Evolutionary conservation across 768 basidiomycete species (phyloP).

Genomic region (Amanita polypyramis): DNA sequence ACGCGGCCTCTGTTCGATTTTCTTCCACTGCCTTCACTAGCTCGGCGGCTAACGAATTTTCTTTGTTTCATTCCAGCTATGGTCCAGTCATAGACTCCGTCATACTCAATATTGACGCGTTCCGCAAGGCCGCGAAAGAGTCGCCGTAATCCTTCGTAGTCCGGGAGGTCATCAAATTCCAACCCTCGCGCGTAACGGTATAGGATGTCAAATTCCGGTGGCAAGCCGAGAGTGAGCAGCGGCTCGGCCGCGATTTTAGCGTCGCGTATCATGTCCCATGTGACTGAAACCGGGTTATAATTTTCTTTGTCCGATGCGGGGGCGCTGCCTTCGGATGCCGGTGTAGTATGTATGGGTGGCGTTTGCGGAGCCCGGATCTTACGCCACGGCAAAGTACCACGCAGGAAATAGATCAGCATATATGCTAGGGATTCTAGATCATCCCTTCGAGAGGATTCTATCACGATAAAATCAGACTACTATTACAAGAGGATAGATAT

Average conservation of each 20-base stretch:
- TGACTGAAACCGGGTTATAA: constrained; percentile 50
- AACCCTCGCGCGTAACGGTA: constrained; percentile 74
- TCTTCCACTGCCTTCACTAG: constrained; percentile 17
- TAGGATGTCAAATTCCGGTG: constrained; percentile 73
- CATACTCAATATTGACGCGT: constrained; percentile 44
- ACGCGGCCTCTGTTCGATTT: constrained; percentile 15
- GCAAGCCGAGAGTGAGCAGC: constrained; percentile 66
- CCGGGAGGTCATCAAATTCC: constrained; percentile 82
- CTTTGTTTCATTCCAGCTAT: constrained; percentile 14
- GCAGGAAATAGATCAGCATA: constrained; percentile 75
- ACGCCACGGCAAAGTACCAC: constrained; percentile 72
- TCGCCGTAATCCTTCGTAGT: constrained; percentile 73
- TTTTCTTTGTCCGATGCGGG: constrained; percentile 17
- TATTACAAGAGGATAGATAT: constrained; percentile 7
- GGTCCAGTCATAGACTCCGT: constrained; percentile 38
- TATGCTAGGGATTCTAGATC: constrained; percentile 76
- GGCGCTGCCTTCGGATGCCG: constrained; percentile 12
- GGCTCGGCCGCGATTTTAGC: constrained; percentile 56
- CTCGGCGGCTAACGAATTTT: constrained; percentile 11
- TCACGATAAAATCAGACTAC: constrained; percentile 9
- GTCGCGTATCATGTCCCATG: constrained; percentile 72
- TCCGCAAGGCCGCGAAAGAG: constrained; percentile 55
- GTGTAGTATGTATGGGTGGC: constrained; percentile 18
- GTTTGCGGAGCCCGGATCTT: constrained; percentile 47
- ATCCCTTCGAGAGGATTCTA: constrained; percentile 69